These are phyloP conservation scores for Casaregolazyma suthepensis DNA, from an alignment of 1,139 yeast genomes.

Conservation along the genomic window DNA sequence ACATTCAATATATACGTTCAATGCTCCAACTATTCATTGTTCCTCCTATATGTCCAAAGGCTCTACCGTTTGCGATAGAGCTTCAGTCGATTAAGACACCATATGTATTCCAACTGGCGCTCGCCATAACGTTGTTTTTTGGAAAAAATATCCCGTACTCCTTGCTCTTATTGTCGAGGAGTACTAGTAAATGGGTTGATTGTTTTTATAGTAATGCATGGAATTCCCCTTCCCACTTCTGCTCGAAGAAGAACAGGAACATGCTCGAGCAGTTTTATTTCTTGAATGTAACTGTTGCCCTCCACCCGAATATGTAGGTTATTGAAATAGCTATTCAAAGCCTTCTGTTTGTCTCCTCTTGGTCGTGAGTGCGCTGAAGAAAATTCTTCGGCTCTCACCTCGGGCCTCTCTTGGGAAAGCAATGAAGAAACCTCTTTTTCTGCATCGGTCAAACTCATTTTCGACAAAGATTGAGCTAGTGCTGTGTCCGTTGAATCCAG, in stretches of 20 bases:
- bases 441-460: conserved; percentile 3
- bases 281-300: conserved; percentile 61
- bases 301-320: conserved; percentile 54
- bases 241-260: conserved; percentile 86
- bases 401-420: conserved; percentile 30
- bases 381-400: conserved; percentile 48
- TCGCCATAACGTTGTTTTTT: background rate
- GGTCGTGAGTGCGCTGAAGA: conserved; percentile 25
- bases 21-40: background rate
- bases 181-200: conserved; percentile 71
- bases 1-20: background rate
- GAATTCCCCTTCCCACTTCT: conserved; percentile 83
- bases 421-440: conserved; percentile 1
- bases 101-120: background rate
- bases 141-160: background rate
- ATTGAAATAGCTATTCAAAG: conserved; percentile 38
- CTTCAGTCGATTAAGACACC: background rate
- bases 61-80: background rate
- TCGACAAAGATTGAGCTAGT: conserved; percentile 3
- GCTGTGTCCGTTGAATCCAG: conserved; percentile 6
- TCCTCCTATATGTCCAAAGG: background rate
- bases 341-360: conserved; percentile 15
- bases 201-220: conserved; percentile 91
- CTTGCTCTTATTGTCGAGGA: background rate
- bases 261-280: conserved; percentile 65